Evolutionary conservation across 805 yeast species (phyloP).

Genomic region (Torulaspora microellipsoides): DNA sequence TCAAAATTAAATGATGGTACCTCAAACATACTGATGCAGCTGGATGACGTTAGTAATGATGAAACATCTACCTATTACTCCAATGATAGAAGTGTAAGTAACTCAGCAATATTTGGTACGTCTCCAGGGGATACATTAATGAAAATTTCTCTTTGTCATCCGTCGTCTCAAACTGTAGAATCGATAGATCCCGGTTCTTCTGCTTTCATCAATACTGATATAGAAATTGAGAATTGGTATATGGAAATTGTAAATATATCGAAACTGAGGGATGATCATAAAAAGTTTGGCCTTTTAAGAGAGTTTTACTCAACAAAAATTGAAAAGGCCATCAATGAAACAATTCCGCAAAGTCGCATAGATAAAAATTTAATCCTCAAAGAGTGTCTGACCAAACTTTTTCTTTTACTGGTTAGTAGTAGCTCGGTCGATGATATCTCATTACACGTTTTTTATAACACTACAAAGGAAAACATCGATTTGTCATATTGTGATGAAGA

Average conservation of each 20-base stretch:
- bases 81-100: neutral
- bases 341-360: slow-evolving; percentile 12
- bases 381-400: slow-evolving; percentile 57
- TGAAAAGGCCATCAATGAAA: slow-evolving; percentile 15
- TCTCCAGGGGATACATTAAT: neutral
- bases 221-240: slow-evolving; percentile 34
- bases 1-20: slow-evolving; percentile 73
- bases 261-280: slow-evolving; percentile 29
- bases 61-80: slow-evolving; percentile 26
- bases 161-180: neutral
- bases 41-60: slow-evolving; percentile 27
- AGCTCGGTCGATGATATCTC: slow-evolving; percentile 56
- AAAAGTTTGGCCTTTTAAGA: slow-evolving; percentile 20
- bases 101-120: neutral
- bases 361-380: slow-evolving; percentile 21
- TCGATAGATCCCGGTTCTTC: slow-evolving; percentile 1
- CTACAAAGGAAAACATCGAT: slow-evolving; percentile 44
- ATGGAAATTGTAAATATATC: slow-evolving; percentile 32
- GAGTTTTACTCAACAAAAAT: slow-evolving; percentile 27
- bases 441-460: slow-evolving; percentile 42
- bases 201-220: slow-evolving; percentile 16
- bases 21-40: slow-evolving; percentile 24
- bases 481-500: slow-evolving; percentile 60
- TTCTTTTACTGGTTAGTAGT: slow-evolving; percentile 60
- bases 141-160: neutral